Evolutionary conservation across 305 asterid species (phyloP).

Genomic region (Rubia peregrina): DNA sequence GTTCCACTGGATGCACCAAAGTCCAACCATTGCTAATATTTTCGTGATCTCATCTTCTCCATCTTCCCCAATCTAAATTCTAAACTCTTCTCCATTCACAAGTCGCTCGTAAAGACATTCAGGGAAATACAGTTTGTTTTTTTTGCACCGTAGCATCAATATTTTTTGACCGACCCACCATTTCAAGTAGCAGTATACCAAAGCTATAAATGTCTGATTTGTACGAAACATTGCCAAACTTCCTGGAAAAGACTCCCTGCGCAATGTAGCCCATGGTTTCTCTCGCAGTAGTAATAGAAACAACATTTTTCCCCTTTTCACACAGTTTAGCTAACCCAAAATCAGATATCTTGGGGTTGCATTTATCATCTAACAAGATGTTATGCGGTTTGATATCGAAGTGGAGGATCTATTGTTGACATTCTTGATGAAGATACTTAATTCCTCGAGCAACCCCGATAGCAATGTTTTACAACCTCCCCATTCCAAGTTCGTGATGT

Average conservation of each 20-base stretch:
- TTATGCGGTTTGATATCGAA: too few relatives aligned
- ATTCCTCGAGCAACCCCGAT: neutral
- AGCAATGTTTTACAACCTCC: neutral
- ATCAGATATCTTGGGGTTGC: neutral
- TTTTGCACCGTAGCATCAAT: neutral
- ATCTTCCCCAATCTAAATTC: neutral
- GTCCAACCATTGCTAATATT: neutral
- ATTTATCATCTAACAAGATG: neutral
- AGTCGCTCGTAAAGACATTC: neutral
- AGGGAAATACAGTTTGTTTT: neutral
- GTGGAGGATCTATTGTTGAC: neutral
- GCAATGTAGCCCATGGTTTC: neutral
- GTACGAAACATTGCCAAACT: neutral
- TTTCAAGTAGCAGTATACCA: neutral
- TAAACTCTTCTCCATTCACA: neutral
- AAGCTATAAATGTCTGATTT: neutral
- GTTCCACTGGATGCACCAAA: neutral
- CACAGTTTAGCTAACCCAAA: neutral
- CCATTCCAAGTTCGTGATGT: neutral
- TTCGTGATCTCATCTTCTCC: neutral
- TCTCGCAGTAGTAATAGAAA: neutral
- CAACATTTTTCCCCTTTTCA: neutral
- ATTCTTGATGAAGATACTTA: neutral
- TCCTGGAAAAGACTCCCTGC: neutral
- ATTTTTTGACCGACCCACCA: neutral